phyloP scores from a whole-genome alignment of 169 alveolate species.

The Eimeria sp. region DNA sequence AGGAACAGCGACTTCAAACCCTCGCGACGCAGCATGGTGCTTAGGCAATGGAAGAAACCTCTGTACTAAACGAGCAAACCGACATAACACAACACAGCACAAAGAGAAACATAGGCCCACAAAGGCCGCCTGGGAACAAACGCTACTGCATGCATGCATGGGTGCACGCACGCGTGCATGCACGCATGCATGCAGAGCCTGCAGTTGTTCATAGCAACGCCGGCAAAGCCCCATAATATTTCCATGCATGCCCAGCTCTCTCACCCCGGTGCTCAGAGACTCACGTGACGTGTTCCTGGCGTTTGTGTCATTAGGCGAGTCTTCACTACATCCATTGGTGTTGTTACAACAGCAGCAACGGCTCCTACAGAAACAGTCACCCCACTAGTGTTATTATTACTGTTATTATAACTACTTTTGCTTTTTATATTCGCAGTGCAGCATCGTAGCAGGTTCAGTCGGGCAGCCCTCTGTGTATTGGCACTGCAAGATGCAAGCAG shows the following conservation, averaged over 20 bases:
- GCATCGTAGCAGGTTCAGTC: neutral
- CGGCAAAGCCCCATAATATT: neutral
- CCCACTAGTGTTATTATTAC: neutral
- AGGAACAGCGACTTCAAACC: constrained; percentile 65
- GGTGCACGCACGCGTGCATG: neutral
- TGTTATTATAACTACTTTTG: neutral
- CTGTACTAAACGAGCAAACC: constrained; percentile 55
- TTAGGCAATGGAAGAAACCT: constrained; percentile 73
- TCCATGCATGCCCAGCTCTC: neutral
- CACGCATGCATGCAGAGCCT: neutral
- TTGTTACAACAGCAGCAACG: constrained; percentile 87
- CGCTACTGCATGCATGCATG: neutral
- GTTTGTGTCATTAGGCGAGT: constrained; percentile 87
- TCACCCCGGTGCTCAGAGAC: neutral
- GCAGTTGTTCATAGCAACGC: neutral
- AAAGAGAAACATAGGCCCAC: neutral
- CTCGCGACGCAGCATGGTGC: constrained; percentile 62
- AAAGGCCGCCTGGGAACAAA: neutral
- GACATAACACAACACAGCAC: neutral
- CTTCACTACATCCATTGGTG: constrained; percentile 91
- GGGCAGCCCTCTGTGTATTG: neutral
- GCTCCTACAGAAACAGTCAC: constrained; percentile 54
- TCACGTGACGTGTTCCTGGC: constrained; percentile 62
- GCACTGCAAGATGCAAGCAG: neutral
- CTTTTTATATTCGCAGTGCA: neutral